Conservation (phyloP, 164 flowering plant genomes). For the Litsea cubeba region DNA sequence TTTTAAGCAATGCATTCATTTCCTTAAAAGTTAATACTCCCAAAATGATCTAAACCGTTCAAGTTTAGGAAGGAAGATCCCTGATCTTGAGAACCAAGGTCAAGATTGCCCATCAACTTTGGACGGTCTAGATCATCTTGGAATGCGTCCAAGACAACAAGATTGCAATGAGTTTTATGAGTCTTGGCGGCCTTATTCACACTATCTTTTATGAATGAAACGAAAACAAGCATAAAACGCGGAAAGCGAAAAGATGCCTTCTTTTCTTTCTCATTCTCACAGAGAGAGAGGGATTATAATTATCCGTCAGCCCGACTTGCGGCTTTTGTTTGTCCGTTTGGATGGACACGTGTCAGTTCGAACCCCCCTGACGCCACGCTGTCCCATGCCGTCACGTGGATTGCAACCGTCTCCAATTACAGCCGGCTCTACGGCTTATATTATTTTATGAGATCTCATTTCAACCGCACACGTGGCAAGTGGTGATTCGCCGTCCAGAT, state of each 20-base stretch:
- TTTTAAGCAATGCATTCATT: no score
- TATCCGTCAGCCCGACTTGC: not conserved
- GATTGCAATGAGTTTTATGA: not conserved
- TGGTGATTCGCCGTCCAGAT: not conserved
- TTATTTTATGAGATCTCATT: not conserved
- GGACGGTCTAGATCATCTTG: not conserved
- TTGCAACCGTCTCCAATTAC: not conserved
- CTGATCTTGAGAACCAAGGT: no score
- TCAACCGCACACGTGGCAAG: not conserved
- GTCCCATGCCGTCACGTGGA: not conserved
- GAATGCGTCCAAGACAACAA: not conserved
- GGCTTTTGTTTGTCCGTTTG: not conserved
- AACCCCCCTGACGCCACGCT: not conserved
- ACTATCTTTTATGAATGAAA: not conserved
- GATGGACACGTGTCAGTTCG: not conserved
- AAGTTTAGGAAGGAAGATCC: no score
- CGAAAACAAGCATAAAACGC: not conserved
- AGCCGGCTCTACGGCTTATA: not conserved
- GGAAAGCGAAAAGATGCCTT: conserved; percentile 10
- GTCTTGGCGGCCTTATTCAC: not conserved
- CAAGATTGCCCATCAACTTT: not conserved
- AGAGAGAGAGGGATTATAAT: not conserved
- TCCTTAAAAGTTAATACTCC: no score
- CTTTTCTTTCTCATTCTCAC: not conserved
- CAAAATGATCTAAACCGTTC: no score